Evolutionary conservation across 106 monocot genomes (phyloP).

Genomic region (Narthecium ossifragum): DNA sequence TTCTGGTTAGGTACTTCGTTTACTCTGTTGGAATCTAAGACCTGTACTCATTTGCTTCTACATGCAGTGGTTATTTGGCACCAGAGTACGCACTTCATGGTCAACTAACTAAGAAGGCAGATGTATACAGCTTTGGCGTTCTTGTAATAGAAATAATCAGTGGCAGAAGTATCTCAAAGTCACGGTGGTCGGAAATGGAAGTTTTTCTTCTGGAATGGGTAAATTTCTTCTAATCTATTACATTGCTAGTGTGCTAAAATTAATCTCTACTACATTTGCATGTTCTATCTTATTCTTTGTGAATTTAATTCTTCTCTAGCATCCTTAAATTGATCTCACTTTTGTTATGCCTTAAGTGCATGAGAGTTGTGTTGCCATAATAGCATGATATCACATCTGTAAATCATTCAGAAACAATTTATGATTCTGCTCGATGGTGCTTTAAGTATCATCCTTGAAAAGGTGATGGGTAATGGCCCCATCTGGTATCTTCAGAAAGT

Average conservation of each 20-base stretch:
- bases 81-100: slow-evolving; percentile 81
- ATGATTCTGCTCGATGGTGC: too few species aligned
- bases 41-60: too few species aligned
- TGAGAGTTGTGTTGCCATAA: too few species aligned
- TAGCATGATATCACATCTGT: background rate
- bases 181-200: slow-evolving; percentile 13
- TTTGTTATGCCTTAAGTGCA: background rate
- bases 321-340: background rate
- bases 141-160: slow-evolving; percentile 68
- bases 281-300: background rate
- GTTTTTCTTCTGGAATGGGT: slow-evolving; percentile 66
- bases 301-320: background rate
- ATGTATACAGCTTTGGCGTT: slow-evolving; percentile 79
- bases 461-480: too few species aligned
- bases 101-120: slow-evolving; percentile 77
- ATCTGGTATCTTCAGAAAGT: too few species aligned
- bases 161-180: slow-evolving; percentile 52
- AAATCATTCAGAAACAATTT: background rate
- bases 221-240: slow-evolving; percentile 2
- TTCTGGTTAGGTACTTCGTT: too few species aligned
- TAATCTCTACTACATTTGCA: background rate
- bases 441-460: too few species aligned
- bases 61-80: slow-evolving; percentile 66
- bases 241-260: background rate
- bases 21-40: too few species aligned